Base-by-base conservation (phyloP, 176 grass and related monocot genomes). In the Cenchrus americanus region DNA sequence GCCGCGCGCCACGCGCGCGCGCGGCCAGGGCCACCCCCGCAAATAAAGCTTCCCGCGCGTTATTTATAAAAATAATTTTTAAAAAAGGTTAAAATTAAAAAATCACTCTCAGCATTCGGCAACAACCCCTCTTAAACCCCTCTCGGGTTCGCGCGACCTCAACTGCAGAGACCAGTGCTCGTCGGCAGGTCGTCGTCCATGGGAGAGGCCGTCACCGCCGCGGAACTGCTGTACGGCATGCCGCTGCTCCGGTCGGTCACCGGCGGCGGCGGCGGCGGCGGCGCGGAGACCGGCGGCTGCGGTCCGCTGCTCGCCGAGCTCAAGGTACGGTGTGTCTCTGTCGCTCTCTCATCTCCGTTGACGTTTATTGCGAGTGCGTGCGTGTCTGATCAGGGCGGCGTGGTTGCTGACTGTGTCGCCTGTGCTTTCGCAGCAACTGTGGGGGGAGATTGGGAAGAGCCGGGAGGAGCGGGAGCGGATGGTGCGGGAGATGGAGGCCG, bases 391-490 rank as follows among this genome's bases (percentile, higher is more conserved):
- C n/a, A 11, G 30, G 58, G 52, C 32, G 15, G 1, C 26, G 34
- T 37, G 61, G 8, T 34, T 24, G 59, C 23, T 32, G 19, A 44
- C 14, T 1, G 5, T 2, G 10, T 15, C 2, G 71, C 12, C 23
- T n/a, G 50, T 59, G 2, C 3, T 17, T 47, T 10, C 72, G 64
- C 88, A 93, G 91, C 81, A 93, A 85, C 74, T 90, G 58, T 93
- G 91, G 91, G 86, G 81, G 19, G 88, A 93, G 77, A 90, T 90
- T 7, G 91, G 91, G 5, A 90, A 90, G 73, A 88, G 85, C 77
- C 22, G 79, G 75, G 82, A 90, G 67, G 88, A 93, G 51, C 74
- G 59, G 82, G 85, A 90, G 51, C 58, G 82, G 67, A 71, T 85
- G 85, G 40, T 90, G 85, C 79, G 60, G 54, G 91, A 93, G 67